phyloP scores from a whole-genome alignment of 106 monocot genomes.

The Acanthochlamys bracteata region DNA sequence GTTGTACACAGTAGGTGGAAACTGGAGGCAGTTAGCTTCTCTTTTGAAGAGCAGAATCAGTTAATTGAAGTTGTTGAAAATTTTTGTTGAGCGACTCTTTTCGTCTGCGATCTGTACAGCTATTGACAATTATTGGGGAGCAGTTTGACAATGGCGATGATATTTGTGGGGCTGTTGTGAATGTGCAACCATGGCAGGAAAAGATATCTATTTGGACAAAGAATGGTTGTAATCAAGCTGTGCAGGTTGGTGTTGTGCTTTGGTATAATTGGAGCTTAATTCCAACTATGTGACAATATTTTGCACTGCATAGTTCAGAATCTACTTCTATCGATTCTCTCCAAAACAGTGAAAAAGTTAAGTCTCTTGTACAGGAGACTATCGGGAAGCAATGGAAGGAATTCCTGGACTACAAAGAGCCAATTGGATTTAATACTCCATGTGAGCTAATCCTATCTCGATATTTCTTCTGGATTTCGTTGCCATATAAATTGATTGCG shows the following conservation, averaged over 20 bases:
- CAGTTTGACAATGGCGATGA: constrained; percentile 92
- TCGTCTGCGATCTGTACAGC: constrained; percentile 18
- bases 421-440: constrained; percentile 72
- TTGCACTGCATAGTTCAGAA: background rate
- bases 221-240: constrained; percentile 72
- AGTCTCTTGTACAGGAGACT: constrained; percentile 47
- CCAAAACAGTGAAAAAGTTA: background rate
- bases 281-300: background rate
- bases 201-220: constrained; percentile 89
- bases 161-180: constrained; percentile 93
- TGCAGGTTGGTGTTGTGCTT: constrained; percentile 43
- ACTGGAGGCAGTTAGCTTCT: background rate
- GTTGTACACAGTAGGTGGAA: constrained; percentile 62
- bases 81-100: background rate
- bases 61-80: background rate
- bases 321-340: background rate
- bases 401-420: constrained; percentile 61
- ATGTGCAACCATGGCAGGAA: constrained; percentile 65
- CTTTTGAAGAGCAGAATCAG: background rate
- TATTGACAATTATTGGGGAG: constrained; percentile 89
- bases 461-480: background rate
- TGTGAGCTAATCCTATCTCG: constrained; percentile 22
- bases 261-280: background rate
- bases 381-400: constrained; percentile 92
- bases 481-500: too few species aligned